phyloP scores from a whole-genome alignment of 495 filamentous ascomycete genomes.

The Aspergillus kassunensis region DNA sequence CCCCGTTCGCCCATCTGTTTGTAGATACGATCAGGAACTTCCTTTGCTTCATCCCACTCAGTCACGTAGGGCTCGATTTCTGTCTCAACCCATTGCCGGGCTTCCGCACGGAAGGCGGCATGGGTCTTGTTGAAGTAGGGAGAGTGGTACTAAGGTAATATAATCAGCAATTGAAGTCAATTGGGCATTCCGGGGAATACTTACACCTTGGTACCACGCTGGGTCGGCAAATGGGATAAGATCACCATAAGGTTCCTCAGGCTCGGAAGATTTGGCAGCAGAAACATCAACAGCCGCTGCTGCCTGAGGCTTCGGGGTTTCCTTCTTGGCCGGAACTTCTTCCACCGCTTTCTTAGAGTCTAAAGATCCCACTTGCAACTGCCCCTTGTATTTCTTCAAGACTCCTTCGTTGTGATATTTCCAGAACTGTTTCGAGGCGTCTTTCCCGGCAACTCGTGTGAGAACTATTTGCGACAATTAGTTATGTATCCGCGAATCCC shows the following conservation, averaged over 20 bases:
- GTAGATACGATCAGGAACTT: conserved; percentile 83
- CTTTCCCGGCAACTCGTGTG: conserved; percentile 88
- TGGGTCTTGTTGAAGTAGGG: conserved; percentile 94
- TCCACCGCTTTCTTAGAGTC: conserved; percentile 72
- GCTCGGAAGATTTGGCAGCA: conserved; percentile 48
- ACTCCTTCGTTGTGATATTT: conserved; percentile 97
- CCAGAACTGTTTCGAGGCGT: conserved; percentile 98
- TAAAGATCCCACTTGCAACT: conserved; percentile 86
- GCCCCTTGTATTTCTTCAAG: conserved; percentile 88
- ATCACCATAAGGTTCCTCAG: conserved; percentile 79
- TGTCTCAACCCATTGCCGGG: conserved; percentile 84
- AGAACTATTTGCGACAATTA: conserved; percentile 56
- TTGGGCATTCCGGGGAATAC: conserved; percentile 25
- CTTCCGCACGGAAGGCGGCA: conserved; percentile 80
- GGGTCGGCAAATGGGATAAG: conserved; percentile 91
- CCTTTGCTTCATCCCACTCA: conserved; percentile 95
- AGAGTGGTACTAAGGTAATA: conserved; percentile 82
- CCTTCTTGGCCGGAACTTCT: conserved; percentile 48
- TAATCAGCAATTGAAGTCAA: not conserved
- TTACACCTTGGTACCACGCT: conserved; percentile 91
- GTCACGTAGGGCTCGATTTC: conserved; percentile 88
- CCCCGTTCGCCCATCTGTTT: conserved; percentile 91
- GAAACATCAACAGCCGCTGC: conserved; percentile 47
- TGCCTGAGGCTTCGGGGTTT: conserved; percentile 49
- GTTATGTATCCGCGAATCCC: not conserved